A percentile compares a stretch with the other conserved stretches of the same genome.
These are phyloP conservation scores for Fusarium agapanthi DNA, from an alignment of 2,329 filamentous ascomycete species.

Conservation along the genomic window DNA sequence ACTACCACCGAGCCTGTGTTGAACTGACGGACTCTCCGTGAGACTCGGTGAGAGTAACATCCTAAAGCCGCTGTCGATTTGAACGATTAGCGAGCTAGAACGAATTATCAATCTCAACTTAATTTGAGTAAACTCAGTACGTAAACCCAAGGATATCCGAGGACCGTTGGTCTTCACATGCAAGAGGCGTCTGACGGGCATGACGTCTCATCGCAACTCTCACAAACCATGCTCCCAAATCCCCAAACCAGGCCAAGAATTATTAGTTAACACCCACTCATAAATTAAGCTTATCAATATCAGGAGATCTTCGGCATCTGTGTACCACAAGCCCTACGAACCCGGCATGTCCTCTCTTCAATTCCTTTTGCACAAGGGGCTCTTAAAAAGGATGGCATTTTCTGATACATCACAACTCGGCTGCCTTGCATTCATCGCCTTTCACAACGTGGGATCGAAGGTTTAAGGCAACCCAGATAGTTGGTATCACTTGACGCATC, in stretches of 20 bases:
- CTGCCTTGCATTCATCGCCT: constrained; percentile 12
- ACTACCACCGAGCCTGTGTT: constrained; percentile 17
- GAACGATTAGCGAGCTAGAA: not conserved
- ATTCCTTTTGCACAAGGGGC: not conserved
- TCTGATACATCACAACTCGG: constrained; percentile 31
- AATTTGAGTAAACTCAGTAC: not conserved
- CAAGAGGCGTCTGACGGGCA: not conserved
- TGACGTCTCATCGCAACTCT: not conserved
- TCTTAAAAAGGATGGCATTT: not conserved
- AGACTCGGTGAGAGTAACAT: not conserved
- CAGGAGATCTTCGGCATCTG: not conserved
- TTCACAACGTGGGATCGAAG: constrained; percentile 13
- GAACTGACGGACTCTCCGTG: not conserved
- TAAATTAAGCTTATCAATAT: constrained; percentile 5
- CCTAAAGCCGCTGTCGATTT: not conserved
- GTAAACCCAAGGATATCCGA: not conserved
- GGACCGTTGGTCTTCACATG: constrained; percentile 15
- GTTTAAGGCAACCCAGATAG: constrained; percentile 16
- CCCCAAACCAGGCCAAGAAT: not conserved
- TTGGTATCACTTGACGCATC: constrained; percentile 33
- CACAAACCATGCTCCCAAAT: not conserved
- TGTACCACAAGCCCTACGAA: not conserved
- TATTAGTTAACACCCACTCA: not conserved
- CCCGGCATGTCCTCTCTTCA: not conserved
- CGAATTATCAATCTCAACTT: not conserved